A percentile compares a stretch with the other conserved stretches of the same genome.
Conservation (phyloP, 2,329 filamentous ascomycete genomes). For the Colletotrichum higginsianum region DNA sequence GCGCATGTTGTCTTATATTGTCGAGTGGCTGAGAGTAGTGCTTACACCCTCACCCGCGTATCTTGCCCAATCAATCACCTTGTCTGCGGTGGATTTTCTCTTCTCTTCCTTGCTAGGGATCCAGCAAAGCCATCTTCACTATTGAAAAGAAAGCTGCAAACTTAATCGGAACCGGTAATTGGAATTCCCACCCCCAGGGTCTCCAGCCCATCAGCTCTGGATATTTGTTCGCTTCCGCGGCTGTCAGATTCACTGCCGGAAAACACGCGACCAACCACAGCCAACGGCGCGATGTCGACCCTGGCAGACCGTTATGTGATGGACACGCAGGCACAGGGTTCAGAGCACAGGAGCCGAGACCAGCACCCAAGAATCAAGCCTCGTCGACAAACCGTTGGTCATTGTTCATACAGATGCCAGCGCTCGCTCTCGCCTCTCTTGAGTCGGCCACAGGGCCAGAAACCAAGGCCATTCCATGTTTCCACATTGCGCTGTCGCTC, state of each 20-base stretch:
- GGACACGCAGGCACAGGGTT: not conserved
- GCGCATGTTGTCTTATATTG: not conserved
- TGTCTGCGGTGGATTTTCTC: not conserved
- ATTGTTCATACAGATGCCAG: no score
- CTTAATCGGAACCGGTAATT: not conserved
- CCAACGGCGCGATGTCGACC: not conserved
- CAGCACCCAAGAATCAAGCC: not conserved
- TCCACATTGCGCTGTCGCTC: not conserved
- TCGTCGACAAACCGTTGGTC: not conserved
- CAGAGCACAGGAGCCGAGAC: no score
- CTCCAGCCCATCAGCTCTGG: not conserved
- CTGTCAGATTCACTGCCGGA: no score
- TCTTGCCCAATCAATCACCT: not conserved
- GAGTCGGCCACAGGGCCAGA: not conserved
- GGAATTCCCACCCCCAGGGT: not conserved
- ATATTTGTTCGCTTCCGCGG: not conserved
- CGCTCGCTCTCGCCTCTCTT: not conserved
- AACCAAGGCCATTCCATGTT: not conserved
- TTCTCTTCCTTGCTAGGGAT: no score
- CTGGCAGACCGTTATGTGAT: not conserved
- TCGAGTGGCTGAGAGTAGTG: not conserved
- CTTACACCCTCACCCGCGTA: not conserved
- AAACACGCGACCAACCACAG: not conserved
- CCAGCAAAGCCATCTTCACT: not conserved
- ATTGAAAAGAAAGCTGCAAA: conserved; percentile 1